Evolutionary conservation across 2,329 filamentous ascomycete species (phyloP).

Genomic region (Helotiales sp.): DNA sequence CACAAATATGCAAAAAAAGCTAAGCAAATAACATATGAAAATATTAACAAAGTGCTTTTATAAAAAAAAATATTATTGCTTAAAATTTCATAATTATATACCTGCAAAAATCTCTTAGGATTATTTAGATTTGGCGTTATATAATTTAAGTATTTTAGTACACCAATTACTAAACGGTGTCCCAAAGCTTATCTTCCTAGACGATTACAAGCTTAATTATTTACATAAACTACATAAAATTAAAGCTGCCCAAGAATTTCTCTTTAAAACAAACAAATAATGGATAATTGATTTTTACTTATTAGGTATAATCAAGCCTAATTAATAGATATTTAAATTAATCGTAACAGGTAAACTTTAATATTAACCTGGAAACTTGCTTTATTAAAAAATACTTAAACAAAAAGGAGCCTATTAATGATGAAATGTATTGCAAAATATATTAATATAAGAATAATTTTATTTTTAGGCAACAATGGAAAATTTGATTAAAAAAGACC

Average conservation of each 20-base stretch:
- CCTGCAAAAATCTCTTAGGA: not conserved
- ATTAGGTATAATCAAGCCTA: slow-evolving; percentile 9
- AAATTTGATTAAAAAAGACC: not conserved
- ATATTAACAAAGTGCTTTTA: not conserved
- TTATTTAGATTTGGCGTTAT: not conserved
- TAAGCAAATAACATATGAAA: not conserved
- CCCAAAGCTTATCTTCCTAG: not conserved
- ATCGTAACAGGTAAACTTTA: not conserved
- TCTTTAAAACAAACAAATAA: slow-evolving; percentile 21
- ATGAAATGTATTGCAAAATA: not conserved
- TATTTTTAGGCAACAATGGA: not conserved
- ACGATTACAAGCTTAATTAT: slow-evolving; percentile 1
- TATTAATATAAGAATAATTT: not conserved
- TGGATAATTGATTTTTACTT: slow-evolving; percentile 26
- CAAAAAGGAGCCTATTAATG: not conserved
- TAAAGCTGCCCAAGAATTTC: slow-evolving; percentile 27
- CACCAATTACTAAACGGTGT: not conserved
- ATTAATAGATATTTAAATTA: not conserved
- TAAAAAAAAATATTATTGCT: not conserved
- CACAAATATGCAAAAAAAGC: not conserved
- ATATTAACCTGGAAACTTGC: not conserved
- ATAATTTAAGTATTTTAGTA: not conserved
- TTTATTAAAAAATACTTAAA: not conserved
- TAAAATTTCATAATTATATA: not conserved
- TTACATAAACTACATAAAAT: slow-evolving; percentile 26